phyloP scores from a whole-genome alignment of 805 yeast species.

The Alloascoidea africana region DNA sequence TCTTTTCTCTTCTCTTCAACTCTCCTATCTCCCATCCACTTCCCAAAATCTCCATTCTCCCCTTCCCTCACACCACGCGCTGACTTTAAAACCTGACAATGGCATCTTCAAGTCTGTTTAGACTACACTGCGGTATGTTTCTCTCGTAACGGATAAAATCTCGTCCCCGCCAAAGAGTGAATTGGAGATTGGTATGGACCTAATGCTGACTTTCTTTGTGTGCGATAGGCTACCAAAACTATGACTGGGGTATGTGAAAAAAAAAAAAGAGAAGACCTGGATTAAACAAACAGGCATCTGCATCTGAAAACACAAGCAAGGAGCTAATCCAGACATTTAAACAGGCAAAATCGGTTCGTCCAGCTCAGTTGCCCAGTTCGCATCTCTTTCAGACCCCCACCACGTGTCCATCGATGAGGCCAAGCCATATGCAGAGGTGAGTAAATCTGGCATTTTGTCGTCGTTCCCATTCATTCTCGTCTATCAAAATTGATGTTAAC shows the following conservation, averaged over 20 bases:
- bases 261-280: not conserved
- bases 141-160: too few relatives aligned
- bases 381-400: slow-evolving; percentile 48
- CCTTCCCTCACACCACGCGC: too few relatives aligned
- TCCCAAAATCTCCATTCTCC: too few relatives aligned
- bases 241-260: slow-evolving; percentile 51
- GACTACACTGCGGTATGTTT: slow-evolving; percentile 20
- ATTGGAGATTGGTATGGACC: slow-evolving; percentile 11
- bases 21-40: too few relatives aligned
- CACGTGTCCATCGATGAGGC: slow-evolving; percentile 45
- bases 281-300: slow-evolving; percentile 4
- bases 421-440: slow-evolving; percentile 78
- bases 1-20: slow-evolving; percentile 1
- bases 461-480: not conserved
- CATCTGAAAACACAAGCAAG: slow-evolving; percentile 1
- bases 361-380: slow-evolving; percentile 84
- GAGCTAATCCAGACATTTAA: not conserved
- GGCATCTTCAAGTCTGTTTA: slow-evolving; percentile 10
- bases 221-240: slow-evolving; percentile 55
- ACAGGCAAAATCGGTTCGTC: slow-evolving; percentile 56
- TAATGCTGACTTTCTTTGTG: slow-evolving; percentile 20
- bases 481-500: not conserved
- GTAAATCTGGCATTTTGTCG: slow-evolving; percentile 3
- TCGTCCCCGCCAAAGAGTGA: too few relatives aligned
- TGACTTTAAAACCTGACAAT: too few relatives aligned